phyloP scores from a whole-genome alignment of 163 green algal species.

The Scenedesmus sp. region DNA sequence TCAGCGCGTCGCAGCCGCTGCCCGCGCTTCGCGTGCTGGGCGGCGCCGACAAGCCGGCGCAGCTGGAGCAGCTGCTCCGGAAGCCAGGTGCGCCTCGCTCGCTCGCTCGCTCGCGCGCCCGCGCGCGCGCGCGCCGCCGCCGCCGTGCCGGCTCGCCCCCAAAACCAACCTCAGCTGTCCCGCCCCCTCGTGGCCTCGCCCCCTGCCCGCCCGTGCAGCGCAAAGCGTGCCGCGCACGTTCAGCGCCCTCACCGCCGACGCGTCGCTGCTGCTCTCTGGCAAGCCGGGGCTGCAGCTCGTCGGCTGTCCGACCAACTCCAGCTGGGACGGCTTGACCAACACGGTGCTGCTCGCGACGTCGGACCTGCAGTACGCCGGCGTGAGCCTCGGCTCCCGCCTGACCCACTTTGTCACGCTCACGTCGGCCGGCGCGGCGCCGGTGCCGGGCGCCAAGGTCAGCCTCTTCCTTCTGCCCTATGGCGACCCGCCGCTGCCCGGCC shows the following conservation, averaged over 20 bases:
- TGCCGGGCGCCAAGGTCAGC: constrained; percentile 5
- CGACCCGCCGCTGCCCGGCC: not conserved
- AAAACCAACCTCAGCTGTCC: not conserved
- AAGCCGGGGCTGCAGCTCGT: constrained; percentile 36
- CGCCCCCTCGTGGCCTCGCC: not conserved
- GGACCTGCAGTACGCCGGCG: constrained; percentile 33
- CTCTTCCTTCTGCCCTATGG: constrained; percentile 5
- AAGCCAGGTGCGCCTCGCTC: constrained; percentile 35
- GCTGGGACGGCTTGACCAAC: not conserved
- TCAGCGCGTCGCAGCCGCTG: not conserved
- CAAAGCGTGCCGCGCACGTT: not conserved
- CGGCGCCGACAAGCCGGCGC: not conserved
- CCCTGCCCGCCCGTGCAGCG: no score
- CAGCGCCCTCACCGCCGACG: constrained; percentile 14
- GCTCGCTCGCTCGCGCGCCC: not conserved
- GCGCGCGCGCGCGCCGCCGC: not conserved
- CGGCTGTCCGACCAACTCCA: not conserved
- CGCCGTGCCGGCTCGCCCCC: not conserved
- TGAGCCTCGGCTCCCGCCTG: constrained; percentile 5
- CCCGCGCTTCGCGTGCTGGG: constrained; percentile 4
- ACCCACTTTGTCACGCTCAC: constrained; percentile 22
- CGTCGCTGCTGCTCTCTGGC: constrained; percentile 2
- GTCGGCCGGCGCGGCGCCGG: not conserved
- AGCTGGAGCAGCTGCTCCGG: not conserved
- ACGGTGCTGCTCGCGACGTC: constrained; percentile 17